These are phyloP conservation scores for Turritis glabra DNA, from an alignment of 345 rosid genomes.

Conservation along the genomic window DNA sequence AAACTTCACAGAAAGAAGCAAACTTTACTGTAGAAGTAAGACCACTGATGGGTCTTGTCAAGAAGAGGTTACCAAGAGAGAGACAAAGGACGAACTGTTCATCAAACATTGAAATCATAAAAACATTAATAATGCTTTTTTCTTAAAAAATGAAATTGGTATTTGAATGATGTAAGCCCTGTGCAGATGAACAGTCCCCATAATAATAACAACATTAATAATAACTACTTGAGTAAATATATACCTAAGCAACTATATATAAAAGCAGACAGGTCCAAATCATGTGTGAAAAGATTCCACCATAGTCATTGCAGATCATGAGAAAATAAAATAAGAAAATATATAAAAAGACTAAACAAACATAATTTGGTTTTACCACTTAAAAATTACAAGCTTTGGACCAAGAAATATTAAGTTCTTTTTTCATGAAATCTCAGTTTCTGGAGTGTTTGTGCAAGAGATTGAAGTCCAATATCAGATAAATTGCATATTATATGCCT, in stretches of 20 bases:
- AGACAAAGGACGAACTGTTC: constrained; percentile 41
- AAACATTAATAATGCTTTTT: not conserved
- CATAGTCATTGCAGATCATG: constrained; percentile 31
- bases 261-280: constrained; percentile 29
- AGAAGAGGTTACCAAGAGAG: constrained; percentile 35
- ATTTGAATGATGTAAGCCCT: constrained; percentile 40
- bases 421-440: constrained; percentile 19
- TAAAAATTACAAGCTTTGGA: constrained; percentile 19
- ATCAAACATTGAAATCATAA: constrained; percentile 41
- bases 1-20: constrained; percentile 25
- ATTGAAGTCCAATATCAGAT: constrained; percentile 6
- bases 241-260: not conserved
- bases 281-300: constrained; percentile 39
- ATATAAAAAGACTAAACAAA: constrained; percentile 11
- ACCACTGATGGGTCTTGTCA: constrained; percentile 44
- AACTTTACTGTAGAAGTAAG: constrained; percentile 34
- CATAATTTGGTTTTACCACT: constrained; percentile 30
- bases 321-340: constrained; percentile 14
- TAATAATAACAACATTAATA: constrained; percentile 18
- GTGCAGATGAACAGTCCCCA: constrained; percentile 35
- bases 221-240: constrained; percentile 21
- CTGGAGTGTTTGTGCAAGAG: constrained; percentile 17
- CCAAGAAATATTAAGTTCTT: constrained; percentile 16
- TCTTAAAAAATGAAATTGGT: not conserved
- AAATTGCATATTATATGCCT: not conserved